These are phyloP conservation scores for Daldinia bambusicola DNA, from an alignment of 495 filamentous ascomycete species.

Conservation along the genomic window DNA sequence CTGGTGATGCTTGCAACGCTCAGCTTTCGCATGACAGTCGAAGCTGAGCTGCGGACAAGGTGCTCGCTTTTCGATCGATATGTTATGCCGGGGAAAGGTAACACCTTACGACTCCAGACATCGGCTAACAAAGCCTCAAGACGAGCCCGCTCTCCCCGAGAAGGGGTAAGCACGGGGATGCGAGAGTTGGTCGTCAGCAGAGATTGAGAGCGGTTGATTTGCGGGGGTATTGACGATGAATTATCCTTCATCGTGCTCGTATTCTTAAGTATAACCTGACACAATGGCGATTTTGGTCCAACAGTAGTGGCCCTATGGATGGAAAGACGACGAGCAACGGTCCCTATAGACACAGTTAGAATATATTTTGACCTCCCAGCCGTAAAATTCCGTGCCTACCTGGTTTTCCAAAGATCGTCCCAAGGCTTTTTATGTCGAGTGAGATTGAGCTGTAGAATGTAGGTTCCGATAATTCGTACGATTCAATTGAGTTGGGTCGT, in stretches of 20 bases:
- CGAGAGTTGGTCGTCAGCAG: constrained; percentile 69
- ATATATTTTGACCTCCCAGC: neutral
- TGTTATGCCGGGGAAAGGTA: constrained; percentile 89
- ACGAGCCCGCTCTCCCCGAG: constrained; percentile 77
- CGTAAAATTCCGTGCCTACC: constrained; percentile 46
- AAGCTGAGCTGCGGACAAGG: constrained; percentile 73
- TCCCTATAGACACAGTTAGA: constrained; percentile 54
- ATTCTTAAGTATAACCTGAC: constrained; percentile 89
- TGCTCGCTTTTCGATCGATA: constrained; percentile 69
- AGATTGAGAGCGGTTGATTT: constrained; percentile 76
- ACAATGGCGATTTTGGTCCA: constrained; percentile 67
- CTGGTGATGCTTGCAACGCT: constrained; percentile 76
- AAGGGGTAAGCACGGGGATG: constrained; percentile 71
- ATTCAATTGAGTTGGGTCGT: constrained; percentile 55
- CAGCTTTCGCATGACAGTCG: constrained; percentile 83
- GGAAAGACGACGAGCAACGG: constrained; percentile 78
- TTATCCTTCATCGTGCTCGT: constrained; percentile 75
- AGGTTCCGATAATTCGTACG: constrained; percentile 57
- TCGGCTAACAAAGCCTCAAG: constrained; percentile 79
- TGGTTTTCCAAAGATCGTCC: constrained; percentile 75
- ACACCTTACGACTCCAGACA: constrained; percentile 83
- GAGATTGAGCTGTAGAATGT: constrained; percentile 67
- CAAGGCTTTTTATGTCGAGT: constrained; percentile 77
- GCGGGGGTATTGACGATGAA: constrained; percentile 49
- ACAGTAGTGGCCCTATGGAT: constrained; percentile 80